Conservation (phyloP, 78 protist species). For the Monocercomonoides exilis region DNA sequence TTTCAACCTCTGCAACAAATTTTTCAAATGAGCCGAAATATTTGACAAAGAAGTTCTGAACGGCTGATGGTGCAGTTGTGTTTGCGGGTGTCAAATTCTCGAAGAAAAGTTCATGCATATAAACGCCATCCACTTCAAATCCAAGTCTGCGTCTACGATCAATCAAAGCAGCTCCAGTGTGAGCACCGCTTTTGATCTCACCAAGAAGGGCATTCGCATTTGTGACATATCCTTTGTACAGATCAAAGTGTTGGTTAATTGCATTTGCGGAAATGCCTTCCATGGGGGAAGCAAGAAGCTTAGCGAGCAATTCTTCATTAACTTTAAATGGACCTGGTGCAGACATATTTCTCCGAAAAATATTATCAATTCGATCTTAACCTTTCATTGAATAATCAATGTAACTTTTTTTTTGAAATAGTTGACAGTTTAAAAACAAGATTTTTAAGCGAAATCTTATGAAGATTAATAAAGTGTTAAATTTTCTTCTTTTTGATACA, state of each 20-base stretch:
- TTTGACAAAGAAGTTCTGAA: not conserved
- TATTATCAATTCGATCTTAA: no score
- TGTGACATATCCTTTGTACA: constrained; percentile 21
- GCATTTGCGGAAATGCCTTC: not conserved
- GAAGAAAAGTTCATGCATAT: constrained; percentile 24
- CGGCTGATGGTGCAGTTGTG: not conserved
- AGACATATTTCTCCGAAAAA: no score
- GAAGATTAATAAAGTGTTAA: no score
- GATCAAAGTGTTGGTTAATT: not conserved
- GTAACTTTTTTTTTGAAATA: no score
- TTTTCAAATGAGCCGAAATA: constrained; percentile 18
- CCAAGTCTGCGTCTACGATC: not conserved
- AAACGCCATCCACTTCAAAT: constrained; percentile 25
- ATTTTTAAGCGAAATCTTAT: no score
- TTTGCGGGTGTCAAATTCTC: not conserved
- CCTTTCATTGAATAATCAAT: no score
- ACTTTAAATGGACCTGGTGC: no score
- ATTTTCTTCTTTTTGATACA: no score
- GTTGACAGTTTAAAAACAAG: no score
- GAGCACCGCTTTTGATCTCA: constrained; percentile 6
- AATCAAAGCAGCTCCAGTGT: not conserved
- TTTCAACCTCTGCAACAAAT: not conserved
- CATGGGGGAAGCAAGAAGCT: not conserved
- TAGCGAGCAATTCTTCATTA: not conserved
- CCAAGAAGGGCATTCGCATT: constrained; percentile 5